Base-by-base conservation (phyloP, 2,329 filamentous ascomycete genomes). In the Arthrobotrys entomopaga region DNA sequence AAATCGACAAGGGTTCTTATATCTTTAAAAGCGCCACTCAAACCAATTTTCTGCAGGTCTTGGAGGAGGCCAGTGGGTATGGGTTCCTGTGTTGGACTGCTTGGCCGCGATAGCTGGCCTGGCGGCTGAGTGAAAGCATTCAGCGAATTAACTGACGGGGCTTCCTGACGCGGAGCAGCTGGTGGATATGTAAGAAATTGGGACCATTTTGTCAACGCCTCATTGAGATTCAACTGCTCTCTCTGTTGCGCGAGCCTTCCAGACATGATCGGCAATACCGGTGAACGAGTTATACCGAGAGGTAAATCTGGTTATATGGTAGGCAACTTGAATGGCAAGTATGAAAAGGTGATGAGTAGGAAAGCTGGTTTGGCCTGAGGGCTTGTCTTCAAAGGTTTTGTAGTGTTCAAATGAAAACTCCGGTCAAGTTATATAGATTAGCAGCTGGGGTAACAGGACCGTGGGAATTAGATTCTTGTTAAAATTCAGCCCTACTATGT, bases 1-100 rank as follows among this genome's bases (percentile, higher is more conserved):
- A 74, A 57, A 50, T 74, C 70, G 42, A 74, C 70, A 13, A 74
- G 56, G 40, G 70, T 74, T 40, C 63, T 50, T 63, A 74, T 74
- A 43, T 74, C 70, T 26, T 53, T 67, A 20, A 53, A 74, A 8
- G 70, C 70, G 1, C 70, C 70, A 10, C 48, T 67, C 50, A 74
- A 57, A 3, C 70, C 70, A 49, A 74, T 74, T 52, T 74, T 56
- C 43, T 74, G 70, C 46, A 74, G 50, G 26, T 74, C 70, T 29
- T 53, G 46, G 10, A 74, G 63, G 8, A 74, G 52, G 24, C 70
- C 70, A 15, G 70, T 74, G 24, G 70, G 70, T 38, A 74, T 67
- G 8, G 57, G 57, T 49, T 74, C 70, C 34, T 66, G 70, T 26
- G 70, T 74, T 74, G 70, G 70, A 53, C 63, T 74, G 49, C 57